Conservation (phyloP, 495 filamentous ascomycete genomes). For the Cryomyces minteri region DNA sequence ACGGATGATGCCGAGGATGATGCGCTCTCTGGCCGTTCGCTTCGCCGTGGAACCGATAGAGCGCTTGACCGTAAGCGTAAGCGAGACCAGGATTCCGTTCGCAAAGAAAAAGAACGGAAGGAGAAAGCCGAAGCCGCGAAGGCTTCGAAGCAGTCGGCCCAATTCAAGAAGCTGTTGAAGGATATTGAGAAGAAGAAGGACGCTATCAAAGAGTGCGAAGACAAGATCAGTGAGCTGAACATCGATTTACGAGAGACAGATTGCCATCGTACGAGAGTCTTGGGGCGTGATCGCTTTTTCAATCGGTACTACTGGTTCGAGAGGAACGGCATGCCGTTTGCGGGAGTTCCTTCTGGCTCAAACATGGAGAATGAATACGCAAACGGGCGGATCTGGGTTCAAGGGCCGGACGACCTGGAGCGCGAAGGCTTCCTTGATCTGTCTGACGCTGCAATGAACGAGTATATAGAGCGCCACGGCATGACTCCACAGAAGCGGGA, state of each 20-base stretch:
- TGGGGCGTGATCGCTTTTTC: conserved; percentile 90
- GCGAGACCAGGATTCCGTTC: conserved; percentile 41
- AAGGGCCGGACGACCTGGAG: conserved; percentile 84
- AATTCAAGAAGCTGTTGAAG: conserved; percentile 69
- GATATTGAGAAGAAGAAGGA: conserved; percentile 76
- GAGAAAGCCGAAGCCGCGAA: conserved; percentile 68
- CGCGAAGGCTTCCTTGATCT: conserved; percentile 69
- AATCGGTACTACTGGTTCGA: conserved; percentile 99
- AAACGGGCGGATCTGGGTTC: conserved; percentile 89
- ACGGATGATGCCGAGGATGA: conserved; percentile 17
- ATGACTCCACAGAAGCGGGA: conserved; percentile 75
- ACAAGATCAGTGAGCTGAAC: conserved; percentile 65
- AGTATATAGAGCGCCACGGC: conserved; percentile 45
- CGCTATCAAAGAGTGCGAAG: conserved; percentile 59
- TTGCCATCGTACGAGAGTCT: conserved; percentile 69
- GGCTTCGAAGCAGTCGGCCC: conserved; percentile 60
- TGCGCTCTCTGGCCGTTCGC: conserved; percentile 31
- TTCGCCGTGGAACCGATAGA: conserved; percentile 61
- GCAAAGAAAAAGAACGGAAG: conserved; percentile 38
- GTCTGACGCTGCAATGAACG: conserved; percentile 40
- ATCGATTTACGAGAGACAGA: conserved; percentile 87
- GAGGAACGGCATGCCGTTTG: conserved; percentile 94
- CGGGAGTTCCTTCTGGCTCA: conserved; percentile 69
- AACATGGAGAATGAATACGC: conserved; percentile 76
- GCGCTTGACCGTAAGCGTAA: conserved; percentile 48